Evolutionary conservation across 73 alveolate species (phyloP).

Genomic region (Tetrahymena borealis): DNA sequence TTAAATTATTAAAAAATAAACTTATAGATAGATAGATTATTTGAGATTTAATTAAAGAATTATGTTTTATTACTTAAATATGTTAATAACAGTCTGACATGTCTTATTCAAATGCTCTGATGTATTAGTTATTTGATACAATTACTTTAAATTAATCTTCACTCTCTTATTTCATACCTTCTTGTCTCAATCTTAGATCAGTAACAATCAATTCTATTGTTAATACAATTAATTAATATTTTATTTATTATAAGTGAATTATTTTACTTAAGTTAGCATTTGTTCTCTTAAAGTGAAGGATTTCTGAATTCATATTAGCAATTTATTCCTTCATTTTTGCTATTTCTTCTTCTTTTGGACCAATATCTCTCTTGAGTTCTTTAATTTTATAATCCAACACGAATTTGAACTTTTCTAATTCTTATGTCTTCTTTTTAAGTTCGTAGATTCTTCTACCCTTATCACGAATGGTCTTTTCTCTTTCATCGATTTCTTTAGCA

Average conservation of each 20-base stretch:
- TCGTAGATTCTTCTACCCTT: conserved; percentile 81
- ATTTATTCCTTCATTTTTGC: conserved; percentile 66
- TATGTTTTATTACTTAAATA: conserved; percentile 30
- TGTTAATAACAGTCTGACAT: conserved; percentile 47
- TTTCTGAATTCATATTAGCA: conserved; percentile 69
- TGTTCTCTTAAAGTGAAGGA: conserved; percentile 62
- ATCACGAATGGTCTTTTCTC: conserved; percentile 83
- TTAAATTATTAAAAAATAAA: not conserved
- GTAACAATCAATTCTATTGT: conserved; percentile 49
- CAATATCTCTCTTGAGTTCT: conserved; percentile 89
- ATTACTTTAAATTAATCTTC: conserved; percentile 44
- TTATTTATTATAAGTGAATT: not conserved
- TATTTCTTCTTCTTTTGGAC: conserved; percentile 90
- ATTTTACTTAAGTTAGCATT: conserved; percentile 70
- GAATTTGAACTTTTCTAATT: conserved; percentile 89
- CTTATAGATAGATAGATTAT: too few species aligned
- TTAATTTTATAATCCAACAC: conserved; percentile 89
- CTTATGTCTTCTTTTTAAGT: conserved; percentile 88
- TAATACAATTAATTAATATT: not conserved
- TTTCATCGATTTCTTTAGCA: conserved; percentile 60
- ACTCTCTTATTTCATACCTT: conserved; percentile 65
- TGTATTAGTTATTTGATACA: conserved; percentile 53
- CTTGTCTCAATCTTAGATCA: conserved; percentile 65
- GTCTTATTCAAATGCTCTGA: conserved; percentile 71
- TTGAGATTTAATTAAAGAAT: too few species aligned